Conservation (phyloP, 805 yeast species). For the Suhomyces kilbournensis region DNA sequence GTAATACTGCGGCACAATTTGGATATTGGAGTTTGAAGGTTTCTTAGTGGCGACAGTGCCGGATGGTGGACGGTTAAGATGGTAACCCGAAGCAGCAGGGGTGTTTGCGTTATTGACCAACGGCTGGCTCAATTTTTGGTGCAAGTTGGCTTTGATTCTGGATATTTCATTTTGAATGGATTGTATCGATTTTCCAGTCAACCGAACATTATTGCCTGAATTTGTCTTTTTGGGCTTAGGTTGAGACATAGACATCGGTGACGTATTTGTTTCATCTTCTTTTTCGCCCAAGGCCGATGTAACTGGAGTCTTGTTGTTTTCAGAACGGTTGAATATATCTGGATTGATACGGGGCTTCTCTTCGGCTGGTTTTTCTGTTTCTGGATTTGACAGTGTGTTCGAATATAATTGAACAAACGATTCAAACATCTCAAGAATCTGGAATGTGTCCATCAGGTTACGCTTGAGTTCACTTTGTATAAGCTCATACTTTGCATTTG, state of each 20-base stretch:
- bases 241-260: conserved; percentile 13
- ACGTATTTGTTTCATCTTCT: conserved; percentile 11
- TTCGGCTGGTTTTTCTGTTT: not conserved
- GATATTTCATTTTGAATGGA: conserved; percentile 6
- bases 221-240: conserved; percentile 1
- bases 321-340: conserved; percentile 14
- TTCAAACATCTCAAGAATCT: conserved; percentile 47
- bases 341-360: conserved; percentile 9
- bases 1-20: conserved; percentile 33
- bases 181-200: not conserved
- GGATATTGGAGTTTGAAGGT: conserved; percentile 16
- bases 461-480: conserved; percentile 47
- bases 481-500: conserved; percentile 46
- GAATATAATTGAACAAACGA: conserved; percentile 9
- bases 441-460: conserved; percentile 52
- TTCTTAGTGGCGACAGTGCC: conserved; percentile 5
- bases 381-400: not conserved
- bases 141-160: conserved; percentile 8
- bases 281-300: conserved; percentile 3
- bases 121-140: conserved; percentile 6
- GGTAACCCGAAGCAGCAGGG: conserved; percentile 6
- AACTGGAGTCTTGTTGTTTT: conserved; percentile 27
- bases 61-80: conserved; percentile 7
- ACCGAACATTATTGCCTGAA: not conserved
- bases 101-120: not conserved